Conservation (phyloP, 1,284 basidiomycete species). For the Melampsora occidentalis region DNA sequence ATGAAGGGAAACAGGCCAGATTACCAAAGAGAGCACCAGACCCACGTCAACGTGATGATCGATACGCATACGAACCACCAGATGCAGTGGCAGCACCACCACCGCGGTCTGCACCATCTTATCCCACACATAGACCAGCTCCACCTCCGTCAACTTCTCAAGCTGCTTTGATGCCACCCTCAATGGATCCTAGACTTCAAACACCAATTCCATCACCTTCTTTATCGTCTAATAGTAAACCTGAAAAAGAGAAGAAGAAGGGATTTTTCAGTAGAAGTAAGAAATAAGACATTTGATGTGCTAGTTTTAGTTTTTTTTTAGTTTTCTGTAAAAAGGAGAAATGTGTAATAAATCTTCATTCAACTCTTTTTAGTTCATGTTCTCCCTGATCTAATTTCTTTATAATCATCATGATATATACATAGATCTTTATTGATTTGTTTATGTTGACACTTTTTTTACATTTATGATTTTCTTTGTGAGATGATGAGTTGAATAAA, state of each 20-base stretch:
- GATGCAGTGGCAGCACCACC: not conserved
- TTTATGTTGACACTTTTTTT: too few relatives aligned
- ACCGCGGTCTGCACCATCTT: not conserved
- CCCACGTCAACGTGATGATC: constrained; percentile 27
- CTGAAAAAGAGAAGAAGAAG: constrained; percentile 37
- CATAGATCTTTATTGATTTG: too few relatives aligned
- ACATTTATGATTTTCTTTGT: too few relatives aligned
- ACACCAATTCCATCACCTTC: constrained; percentile 17
- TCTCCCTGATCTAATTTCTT: too few relatives aligned
- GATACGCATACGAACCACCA: constrained; percentile 27
- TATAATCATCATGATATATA: too few relatives aligned
- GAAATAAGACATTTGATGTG: constrained; percentile 10
- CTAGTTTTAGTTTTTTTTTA: too few relatives aligned
- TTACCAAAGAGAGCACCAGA: constrained; percentile 16
- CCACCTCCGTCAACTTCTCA: not conserved
- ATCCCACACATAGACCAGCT: constrained; percentile 3
- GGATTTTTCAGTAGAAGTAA: constrained; percentile 35
- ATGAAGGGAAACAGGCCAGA: constrained; percentile 22
- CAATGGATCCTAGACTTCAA: constrained; percentile 8
- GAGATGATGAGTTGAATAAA: too few relatives aligned
- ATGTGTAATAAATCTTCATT: too few relatives aligned
- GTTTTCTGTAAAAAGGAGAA: too few relatives aligned
- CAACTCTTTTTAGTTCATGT: too few relatives aligned
- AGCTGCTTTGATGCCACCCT: constrained; percentile 5
- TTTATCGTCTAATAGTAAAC: constrained; percentile 3